Evolutionary conservation across 352 stramenopile genomes (phyloP).

Genomic region (Phytophthora colocasiae): DNA sequence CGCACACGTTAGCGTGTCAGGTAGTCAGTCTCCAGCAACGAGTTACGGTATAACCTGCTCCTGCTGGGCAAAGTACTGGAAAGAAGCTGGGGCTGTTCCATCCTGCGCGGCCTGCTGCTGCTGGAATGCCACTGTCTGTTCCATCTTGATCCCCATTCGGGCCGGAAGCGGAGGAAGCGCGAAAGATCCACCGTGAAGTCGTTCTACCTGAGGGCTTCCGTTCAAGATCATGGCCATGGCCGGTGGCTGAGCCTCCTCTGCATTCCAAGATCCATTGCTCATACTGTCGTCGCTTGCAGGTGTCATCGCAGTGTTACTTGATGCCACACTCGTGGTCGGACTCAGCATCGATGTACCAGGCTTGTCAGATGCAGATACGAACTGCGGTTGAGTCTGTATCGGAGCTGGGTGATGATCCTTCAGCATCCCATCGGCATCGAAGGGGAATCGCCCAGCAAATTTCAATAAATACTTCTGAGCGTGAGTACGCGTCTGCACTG

Average conservation of each 20-base stretch:
- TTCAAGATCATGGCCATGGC: constrained; percentile 81
- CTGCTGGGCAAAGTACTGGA: constrained; percentile 32
- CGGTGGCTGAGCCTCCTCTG: constrained; percentile 33
- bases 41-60: constrained; percentile 29
- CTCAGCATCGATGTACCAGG: constrained; percentile 29
- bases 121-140: constrained; percentile 14
- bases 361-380: constrained; percentile 8
- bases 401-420: constrained; percentile 42
- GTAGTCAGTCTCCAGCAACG: not conserved
- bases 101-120: constrained; percentile 22
- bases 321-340: constrained; percentile 37
- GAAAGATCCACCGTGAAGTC: constrained; percentile 10
- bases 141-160: constrained; percentile 15
- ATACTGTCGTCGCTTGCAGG: constrained; percentile 38
- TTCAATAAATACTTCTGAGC: constrained; percentile 95
- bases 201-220: constrained; percentile 55
- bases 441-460: constrained; percentile 84
- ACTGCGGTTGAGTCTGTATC: constrained; percentile 15
- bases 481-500: constrained; percentile 90
- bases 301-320: constrained; percentile 34
- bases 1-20: not conserved
- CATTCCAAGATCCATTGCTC: constrained; percentile 48
- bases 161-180: constrained; percentile 23
- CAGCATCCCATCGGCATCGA: constrained; percentile 59
- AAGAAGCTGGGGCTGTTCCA: constrained; percentile 20